Evolutionary conservation across 2,329 filamentous ascomycete species (phyloP).

Genomic region (Fusarium redolens): DNA sequence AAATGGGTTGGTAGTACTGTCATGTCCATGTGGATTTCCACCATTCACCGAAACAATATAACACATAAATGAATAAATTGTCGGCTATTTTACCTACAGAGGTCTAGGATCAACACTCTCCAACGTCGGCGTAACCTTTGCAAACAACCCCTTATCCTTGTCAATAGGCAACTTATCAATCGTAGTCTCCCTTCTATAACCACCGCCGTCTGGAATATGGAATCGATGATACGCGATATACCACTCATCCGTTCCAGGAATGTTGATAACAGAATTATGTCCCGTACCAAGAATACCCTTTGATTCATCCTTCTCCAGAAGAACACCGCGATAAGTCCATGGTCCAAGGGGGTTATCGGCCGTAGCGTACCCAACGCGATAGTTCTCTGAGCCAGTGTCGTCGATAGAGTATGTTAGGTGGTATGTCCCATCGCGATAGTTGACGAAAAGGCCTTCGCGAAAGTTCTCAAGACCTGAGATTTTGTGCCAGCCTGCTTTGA

Average conservation of each 20-base stretch:
- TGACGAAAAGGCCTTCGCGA: constrained; percentile 55
- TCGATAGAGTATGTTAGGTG: constrained; percentile 62
- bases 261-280: constrained; percentile 58
- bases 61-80: rapidly evolving
- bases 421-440: constrained; percentile 58
- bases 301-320: constrained; percentile 55
- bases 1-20: not conserved
- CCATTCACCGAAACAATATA: rapidly evolving
- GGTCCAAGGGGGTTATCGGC: constrained; percentile 51
- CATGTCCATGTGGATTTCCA: too few species aligned
- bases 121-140: constrained; percentile 47
- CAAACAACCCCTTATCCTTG: constrained; percentile 51
- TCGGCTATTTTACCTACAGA: not conserved
- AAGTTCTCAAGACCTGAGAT: constrained; percentile 55
- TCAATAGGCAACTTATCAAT: constrained; percentile 57
- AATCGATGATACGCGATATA: constrained; percentile 63
- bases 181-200: constrained; percentile 56
- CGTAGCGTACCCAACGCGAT: constrained; percentile 61
- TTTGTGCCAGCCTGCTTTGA: constrained; percentile 50
- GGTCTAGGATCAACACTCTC: constrained; percentile 24
- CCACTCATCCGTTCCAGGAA: constrained; percentile 61
- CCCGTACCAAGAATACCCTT: constrained; percentile 59
- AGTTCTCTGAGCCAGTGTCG: constrained; percentile 59
- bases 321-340: constrained; percentile 58
- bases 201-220: constrained; percentile 57